Evolutionary conservation across 495 filamentous ascomycete species (phyloP).

Genomic region (Margaritispora aquatica): DNA sequence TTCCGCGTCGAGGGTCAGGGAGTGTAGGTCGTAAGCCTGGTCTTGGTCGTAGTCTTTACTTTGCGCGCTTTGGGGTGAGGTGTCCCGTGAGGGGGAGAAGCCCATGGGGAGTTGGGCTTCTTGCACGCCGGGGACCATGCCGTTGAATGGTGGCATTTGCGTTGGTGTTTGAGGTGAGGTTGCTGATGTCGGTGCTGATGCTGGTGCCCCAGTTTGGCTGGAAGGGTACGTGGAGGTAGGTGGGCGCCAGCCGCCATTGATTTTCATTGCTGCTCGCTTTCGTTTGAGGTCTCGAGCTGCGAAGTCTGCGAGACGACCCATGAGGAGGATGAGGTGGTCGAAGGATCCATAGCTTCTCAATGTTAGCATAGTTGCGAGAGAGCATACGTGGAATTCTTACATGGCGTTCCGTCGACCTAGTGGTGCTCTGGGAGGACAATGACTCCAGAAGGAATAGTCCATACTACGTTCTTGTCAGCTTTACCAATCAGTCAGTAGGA

Average conservation of each 20-base stretch:
- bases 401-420: conserved; percentile 74
- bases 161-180: neutral
- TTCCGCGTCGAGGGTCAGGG: conserved; percentile 61
- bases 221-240: conserved; percentile 4
- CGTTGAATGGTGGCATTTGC: conserved; percentile 40
- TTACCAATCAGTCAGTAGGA: conserved; percentile 10
- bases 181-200: neutral
- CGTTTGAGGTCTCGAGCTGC: conserved; percentile 68
- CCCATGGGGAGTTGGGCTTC: conserved; percentile 49
- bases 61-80: conserved; percentile 30
- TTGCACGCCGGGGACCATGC: conserved; percentile 54
- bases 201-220: neutral
- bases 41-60: conserved; percentile 36
- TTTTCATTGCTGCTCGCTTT: conserved; percentile 58
- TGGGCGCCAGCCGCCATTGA: conserved; percentile 23
- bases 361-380: conserved; percentile 8
- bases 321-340: conserved; percentile 77
- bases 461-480: conserved; percentile 45
- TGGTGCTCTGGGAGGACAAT: conserved; percentile 77
- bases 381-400: conserved; percentile 27
- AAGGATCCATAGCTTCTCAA: conserved; percentile 62
- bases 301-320: conserved; percentile 80
- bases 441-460: conserved; percentile 71
- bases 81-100: conserved; percentile 37
- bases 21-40: conserved; percentile 48